Base-by-base conservation (phyloP, 352 stramenopile genomes). In the Peronospora belbahrii region DNA sequence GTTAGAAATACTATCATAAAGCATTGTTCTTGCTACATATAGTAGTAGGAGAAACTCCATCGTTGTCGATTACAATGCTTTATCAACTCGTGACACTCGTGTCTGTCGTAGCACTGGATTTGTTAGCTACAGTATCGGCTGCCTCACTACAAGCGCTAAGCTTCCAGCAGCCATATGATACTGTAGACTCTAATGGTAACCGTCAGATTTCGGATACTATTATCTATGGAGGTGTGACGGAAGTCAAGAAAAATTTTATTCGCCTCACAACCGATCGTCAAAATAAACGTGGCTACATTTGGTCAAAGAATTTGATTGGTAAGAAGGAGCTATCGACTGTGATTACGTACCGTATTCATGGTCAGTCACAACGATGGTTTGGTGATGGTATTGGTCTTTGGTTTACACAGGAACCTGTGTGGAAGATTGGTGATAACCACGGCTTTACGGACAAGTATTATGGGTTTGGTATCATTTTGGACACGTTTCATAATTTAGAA, bases 181-280 rank as follows among this genome's bases (percentile, higher is more conserved):
- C 67, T 27, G 62, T 88, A 14, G 64, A 78, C 55, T 48, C 47
- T 24, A 37, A 72, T 15, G 77, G 77, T 34, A 60, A 67, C 30
- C 77, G 80, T 18, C 49, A 80, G 59, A 70, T 92, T 44, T 78
- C 63, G 44, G 67, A 81, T 36, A 35, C 65, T 40, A 70, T 85
- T 24, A 38, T 59, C n/a, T 50, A 64, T 23, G 74, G 77, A 33
- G 80, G 80, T 18, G 66, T 64, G 6, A 77, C 75, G 15, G 74
- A 88, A 33, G 74, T 90, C 38, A 85, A 84, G 61, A 83, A 83
- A 50, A 88, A 83, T 58, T 90, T 90, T 46, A 76, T 90, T 39
- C 79, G 79, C 34, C 64, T 90, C 31, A 90, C 79, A 22, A 59
- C 79, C 2, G 79, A 90, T 51, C 74, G 79, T 32, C 79, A 90